Base-by-base conservation (phyloP, 2,329 filamentous ascomycete genomes). In the Fusarium beomiforme region DNA sequence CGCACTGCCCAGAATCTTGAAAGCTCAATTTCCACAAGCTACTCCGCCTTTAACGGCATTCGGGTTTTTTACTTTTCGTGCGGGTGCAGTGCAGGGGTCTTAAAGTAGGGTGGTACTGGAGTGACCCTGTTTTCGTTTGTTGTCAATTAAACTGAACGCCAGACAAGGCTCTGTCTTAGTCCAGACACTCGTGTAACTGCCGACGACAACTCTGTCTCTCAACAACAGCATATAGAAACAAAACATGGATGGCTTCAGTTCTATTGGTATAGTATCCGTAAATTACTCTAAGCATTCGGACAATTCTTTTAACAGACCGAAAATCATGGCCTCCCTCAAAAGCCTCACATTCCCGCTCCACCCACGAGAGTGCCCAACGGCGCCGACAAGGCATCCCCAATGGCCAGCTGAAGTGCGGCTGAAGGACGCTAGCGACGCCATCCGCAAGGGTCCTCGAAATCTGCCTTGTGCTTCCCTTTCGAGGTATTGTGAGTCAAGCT, bases 391-490 rank as follows among this genome's bases (percentile, higher is more conserved):
- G 59, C 54, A 59, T 49, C 46, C 43, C 51, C 37, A 75, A 55
- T 67, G 63, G 63, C 49, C 19, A 64, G 50, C 57, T 43, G 55
- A 59, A 49, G 59, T 75, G 73, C 73, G 73, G 73, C 73, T 75
- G 73, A 75, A 46, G 50, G 53, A 50, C 73, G 63, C 73, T 75
- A 75, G 67, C 56, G 73, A 70, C 67, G 41, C 57, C 71, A 63
- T 60, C 57, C 49, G 59, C 64, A 71, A 67, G 71, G 58, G 53
- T 54, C 54, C 19, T 61, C 51, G 29, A 47, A 72, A 70, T 76
- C 74, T 76, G 74, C 74, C 74, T 76, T 76, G 74, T 61, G 69
- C 61, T 56, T 65, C 31, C 65, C n/a, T 23, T 39, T 37, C 26
- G 37, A 39, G 39, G 16, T 44, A 21, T 6, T 23, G 53, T 37